Conservation (phyloP, 306 rosid species). For the Vicia faba region DNA sequence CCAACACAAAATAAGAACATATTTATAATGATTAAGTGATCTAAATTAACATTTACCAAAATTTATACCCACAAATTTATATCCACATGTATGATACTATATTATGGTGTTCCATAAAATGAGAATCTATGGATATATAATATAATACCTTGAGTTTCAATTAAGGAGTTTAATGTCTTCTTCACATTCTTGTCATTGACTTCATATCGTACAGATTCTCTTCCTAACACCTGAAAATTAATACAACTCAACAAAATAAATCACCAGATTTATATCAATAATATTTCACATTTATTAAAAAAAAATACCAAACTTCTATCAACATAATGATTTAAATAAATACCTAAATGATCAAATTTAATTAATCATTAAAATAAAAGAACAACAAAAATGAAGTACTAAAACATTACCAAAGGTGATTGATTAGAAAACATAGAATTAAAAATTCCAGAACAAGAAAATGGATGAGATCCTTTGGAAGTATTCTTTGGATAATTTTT, state of each 20-base stretch:
- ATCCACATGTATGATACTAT: not conserved
- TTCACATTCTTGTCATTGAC: not conserved
- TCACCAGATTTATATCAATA: not conserved
- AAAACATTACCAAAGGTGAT: not conserved
- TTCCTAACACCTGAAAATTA: not conserved
- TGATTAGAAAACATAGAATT: conserved; percentile 45
- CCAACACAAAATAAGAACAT: no score
- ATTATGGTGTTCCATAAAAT: not conserved
- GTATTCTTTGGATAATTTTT: conserved; percentile 49
- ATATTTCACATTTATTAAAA: not conserved
- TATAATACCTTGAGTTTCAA: not conserved
- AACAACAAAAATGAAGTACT: not conserved
- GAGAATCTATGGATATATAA: not conserved
- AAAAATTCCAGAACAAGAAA: conserved; percentile 59
- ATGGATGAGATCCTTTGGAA: conserved; percentile 46
- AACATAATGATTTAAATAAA: not conserved
- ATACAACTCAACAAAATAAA: not conserved
- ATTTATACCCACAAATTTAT: not conserved
- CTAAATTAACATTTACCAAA: no score
- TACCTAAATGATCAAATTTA: not conserved
- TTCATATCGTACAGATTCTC: not conserved
- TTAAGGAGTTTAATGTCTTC: not conserved
- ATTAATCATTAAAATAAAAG: not conserved
- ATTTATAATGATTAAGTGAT: no score
- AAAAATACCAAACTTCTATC: not conserved